Evolutionary conservation across 257 asterid species (phyloP).

Genomic region (Handroanthus guayacan): DNA sequence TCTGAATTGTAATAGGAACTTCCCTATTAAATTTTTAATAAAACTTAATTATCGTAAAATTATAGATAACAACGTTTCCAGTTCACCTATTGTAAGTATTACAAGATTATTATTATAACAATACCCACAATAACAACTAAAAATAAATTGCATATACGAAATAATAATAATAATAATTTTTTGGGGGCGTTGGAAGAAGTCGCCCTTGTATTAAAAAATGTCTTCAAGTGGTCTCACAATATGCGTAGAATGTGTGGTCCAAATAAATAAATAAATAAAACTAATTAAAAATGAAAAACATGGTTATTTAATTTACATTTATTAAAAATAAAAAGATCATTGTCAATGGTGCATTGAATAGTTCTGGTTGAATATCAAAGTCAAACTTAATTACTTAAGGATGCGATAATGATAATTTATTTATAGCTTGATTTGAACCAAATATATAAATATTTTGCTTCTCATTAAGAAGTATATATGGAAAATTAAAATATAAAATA

Average conservation of each 20-base stretch:
- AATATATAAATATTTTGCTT: not conserved
- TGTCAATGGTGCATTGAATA: slow-evolving; percentile 1
- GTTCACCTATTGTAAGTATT: too few relatives aligned
- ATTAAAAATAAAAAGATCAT: not conserved
- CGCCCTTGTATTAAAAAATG: not conserved
- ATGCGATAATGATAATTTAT: not conserved
- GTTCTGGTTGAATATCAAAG: not conserved
- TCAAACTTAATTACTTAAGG: not conserved
- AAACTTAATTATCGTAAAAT: too few relatives aligned
- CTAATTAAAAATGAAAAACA: not conserved
- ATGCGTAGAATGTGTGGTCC: not conserved
- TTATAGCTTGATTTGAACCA: not conserved
- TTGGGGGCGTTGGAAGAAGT: not conserved
- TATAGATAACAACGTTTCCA: too few relatives aligned
- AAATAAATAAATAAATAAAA: not conserved
- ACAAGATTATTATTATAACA: too few relatives aligned
- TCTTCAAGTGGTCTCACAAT: not conserved
- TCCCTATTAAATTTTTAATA: too few relatives aligned
- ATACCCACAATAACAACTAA: too few relatives aligned
- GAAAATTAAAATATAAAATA: too few relatives aligned
- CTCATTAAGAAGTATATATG: too few relatives aligned
- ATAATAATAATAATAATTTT: too few relatives aligned
- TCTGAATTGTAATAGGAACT: too few relatives aligned
- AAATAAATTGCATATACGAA: too few relatives aligned
- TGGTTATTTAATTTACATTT: not conserved